phyloP scores from a whole-genome alignment of 2,329 filamentous ascomycete genomes.

The Geosmithia flava region DNA sequence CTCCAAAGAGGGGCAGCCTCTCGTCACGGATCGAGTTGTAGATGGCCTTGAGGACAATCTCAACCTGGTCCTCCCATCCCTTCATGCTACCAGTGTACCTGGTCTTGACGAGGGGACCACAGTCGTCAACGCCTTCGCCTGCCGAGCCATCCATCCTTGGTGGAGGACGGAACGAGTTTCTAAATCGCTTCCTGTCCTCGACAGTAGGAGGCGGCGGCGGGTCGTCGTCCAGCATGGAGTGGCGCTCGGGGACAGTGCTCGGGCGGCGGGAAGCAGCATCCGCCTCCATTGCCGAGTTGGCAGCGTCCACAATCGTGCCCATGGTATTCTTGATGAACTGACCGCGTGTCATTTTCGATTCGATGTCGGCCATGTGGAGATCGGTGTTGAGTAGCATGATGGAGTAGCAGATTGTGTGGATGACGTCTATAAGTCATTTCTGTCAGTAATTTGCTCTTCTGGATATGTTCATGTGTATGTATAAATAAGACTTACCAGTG shows the following conservation, averaged over 20 bases:
- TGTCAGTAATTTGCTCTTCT: too few relatives aligned
- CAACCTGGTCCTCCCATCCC: constrained; percentile 81
- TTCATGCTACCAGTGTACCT: constrained; percentile 64
- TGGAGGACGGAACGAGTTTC: constrained; percentile 38
- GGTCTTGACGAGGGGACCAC: constrained; percentile 65
- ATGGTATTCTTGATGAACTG: constrained; percentile 97
- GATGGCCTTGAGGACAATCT: constrained; percentile 82
- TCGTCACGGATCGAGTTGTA: constrained; percentile 83
- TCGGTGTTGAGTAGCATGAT: constrained; percentile 93
- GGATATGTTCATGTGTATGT: background rate
- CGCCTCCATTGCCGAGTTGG: constrained; percentile 60
- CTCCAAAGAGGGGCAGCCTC: constrained; percentile 72
- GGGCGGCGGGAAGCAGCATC: constrained; percentile 50
- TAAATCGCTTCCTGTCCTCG: constrained; percentile 27
- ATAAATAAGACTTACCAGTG: constrained; percentile 43
- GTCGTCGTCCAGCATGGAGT: constrained; percentile 17
- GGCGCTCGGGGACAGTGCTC: constrained; percentile 37
- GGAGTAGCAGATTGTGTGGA: constrained; percentile 95
- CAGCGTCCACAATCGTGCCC: constrained; percentile 64
- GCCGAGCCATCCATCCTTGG: constrained; percentile 31
- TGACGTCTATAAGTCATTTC: constrained; percentile 51
- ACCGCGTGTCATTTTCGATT: constrained; percentile 86
- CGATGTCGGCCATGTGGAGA: constrained; percentile 87
- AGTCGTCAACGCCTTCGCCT: constrained; percentile 56
- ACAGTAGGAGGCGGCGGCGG: constrained; percentile 14